Conservation (phyloP, 192 early-diverging fungal species). For the Obelidium mucronatum region DNA sequence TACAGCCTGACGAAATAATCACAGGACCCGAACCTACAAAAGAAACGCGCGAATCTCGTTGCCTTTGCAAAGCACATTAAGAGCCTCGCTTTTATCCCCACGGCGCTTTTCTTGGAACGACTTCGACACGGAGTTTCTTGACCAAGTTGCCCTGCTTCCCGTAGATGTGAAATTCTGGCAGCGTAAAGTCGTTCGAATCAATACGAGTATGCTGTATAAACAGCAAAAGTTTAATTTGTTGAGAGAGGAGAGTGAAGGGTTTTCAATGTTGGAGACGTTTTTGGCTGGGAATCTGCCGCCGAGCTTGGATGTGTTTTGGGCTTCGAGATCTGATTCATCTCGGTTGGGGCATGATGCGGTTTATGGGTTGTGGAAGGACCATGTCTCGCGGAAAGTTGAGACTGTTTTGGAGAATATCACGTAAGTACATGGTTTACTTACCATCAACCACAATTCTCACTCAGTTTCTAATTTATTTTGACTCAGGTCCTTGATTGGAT, state of each 20-base stretch:
- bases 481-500: constrained; percentile 67
- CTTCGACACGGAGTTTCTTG: constrained; percentile 64
- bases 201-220: constrained; percentile 68
- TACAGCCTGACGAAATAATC: too few species aligned
- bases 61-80: neutral
- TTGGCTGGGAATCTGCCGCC: constrained; percentile 51
- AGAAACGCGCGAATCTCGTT: neutral
- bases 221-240: constrained; percentile 86
- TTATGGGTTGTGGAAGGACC: too few species aligned
- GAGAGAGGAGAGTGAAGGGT: constrained; percentile 84
- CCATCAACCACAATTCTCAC: too few species aligned
- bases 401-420: too few species aligned
- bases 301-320: constrained; percentile 29
- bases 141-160: constrained; percentile 58
- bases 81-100: constrained; percentile 50
- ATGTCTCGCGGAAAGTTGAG: too few species aligned
- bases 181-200: constrained; percentile 59
- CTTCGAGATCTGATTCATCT: too few species aligned
- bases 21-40: too few species aligned
- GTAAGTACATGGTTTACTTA: too few species aligned
- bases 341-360: too few species aligned
- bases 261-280: constrained; percentile 73
- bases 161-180: constrained; percentile 40
- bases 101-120: constrained; percentile 56
- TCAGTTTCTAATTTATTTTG: too few species aligned